phyloP scores from a whole-genome alignment of 2,329 filamentous ascomycete species.

The Cladosporium velox region DNA sequence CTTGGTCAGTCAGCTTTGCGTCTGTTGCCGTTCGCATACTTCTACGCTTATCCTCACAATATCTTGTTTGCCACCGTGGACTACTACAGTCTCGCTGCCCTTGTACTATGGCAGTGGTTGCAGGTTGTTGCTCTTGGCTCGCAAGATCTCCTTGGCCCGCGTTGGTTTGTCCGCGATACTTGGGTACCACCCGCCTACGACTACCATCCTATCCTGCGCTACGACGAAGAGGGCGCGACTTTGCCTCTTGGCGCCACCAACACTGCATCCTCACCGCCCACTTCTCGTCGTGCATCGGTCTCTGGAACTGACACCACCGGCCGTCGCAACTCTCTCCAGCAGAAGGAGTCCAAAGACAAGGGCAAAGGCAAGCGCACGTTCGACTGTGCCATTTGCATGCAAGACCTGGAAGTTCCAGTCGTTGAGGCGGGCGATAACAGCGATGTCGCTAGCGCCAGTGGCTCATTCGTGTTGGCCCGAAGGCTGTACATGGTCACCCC shows the following conservation, averaged over 20 bases:
- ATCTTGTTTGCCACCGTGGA: slow-evolving; percentile 77
- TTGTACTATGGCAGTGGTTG: slow-evolving; percentile 81
- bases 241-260: slow-evolving; percentile 67
- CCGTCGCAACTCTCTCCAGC: slow-evolving; percentile 12
- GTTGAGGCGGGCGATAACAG: slow-evolving; percentile 56
- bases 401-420: slow-evolving; percentile 85
- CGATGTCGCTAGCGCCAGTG: slow-evolving; percentile 50
- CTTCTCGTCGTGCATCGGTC: slow-evolving; percentile 34
- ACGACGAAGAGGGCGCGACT: slow-evolving; percentile 75
- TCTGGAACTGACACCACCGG: slow-evolving; percentile 22
- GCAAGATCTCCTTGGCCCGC: slow-evolving; percentile 82
- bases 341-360: slow-evolving; percentile 44
- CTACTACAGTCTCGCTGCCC: slow-evolving; percentile 61
- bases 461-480: slow-evolving; percentile 64
- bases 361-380: slow-evolving; percentile 64
- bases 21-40: slow-evolving; percentile 79
- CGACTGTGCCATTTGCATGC: slow-evolving; percentile 94
- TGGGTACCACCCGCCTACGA: slow-evolving; percentile 79
- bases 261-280: slow-evolving; percentile 30
- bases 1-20: slow-evolving; percentile 79
- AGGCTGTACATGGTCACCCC: slow-evolving; percentile 96
- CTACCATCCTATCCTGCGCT: slow-evolving; percentile 86
- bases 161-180: slow-evolving; percentile 76
- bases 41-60: slow-evolving; percentile 77
- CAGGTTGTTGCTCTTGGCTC: slow-evolving; percentile 77